Conservation (phyloP, 2,329 filamentous ascomycete genomes). For the Exutisphaerella laricina region DNA sequence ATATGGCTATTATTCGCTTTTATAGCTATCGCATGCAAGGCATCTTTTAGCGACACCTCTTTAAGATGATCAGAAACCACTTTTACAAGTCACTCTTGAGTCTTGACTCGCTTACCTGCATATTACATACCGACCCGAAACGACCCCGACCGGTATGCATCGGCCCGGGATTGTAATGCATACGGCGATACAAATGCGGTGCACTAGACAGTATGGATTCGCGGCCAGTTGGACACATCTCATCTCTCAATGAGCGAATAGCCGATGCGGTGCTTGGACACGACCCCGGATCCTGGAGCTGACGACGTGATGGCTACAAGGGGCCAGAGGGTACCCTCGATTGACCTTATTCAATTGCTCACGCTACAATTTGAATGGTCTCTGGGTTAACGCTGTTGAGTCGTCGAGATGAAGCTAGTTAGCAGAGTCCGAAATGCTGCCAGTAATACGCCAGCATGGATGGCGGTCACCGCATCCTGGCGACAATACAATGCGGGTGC, state of each 20-base stretch:
- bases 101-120: slow-evolving; percentile 10
- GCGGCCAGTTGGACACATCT: background rate
- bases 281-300: slow-evolving; percentile 6
- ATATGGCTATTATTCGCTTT: slow-evolving; percentile 8
- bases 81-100: too few relatives aligned
- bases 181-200: background rate
- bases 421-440: slow-evolving; percentile 4
- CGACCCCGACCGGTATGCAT: background rate
- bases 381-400: background rate
- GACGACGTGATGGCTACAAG: background rate
- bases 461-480: background rate
- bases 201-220: background rate
- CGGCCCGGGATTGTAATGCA: background rate
- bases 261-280: background rate
- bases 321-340: background rate
- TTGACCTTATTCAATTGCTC: background rate
- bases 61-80: too few relatives aligned
- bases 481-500: background rate
- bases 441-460: background rate
- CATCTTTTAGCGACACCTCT: too few relatives aligned
- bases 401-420: background rate
- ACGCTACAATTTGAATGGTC: background rate
- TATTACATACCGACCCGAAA: background rate
- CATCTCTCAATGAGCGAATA: background rate
- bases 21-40: too few relatives aligned